phyloP scores from a whole-genome alignment of 768 basidiomycete genomes.

The Lactifluus hygrophoroides region DNA sequence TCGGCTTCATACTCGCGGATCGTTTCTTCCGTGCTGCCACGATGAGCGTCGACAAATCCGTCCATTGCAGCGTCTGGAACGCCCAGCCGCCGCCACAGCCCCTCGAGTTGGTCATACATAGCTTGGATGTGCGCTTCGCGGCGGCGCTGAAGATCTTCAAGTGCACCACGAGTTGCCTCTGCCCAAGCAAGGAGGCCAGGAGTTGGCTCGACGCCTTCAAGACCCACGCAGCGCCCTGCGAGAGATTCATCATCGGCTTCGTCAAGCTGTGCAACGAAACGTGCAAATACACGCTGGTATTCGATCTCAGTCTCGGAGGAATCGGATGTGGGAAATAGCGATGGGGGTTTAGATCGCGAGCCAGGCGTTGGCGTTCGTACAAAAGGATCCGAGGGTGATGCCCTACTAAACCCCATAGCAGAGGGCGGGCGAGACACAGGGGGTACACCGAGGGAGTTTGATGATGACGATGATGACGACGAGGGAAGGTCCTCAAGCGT shows the following conservation, averaged over 20 bases:
- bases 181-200: conserved; percentile 70
- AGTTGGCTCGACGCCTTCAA: conserved; percentile 76
- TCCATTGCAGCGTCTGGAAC: conserved; percentile 77
- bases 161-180: conserved; percentile 41
- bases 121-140: conserved; percentile 83
- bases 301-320: conserved; percentile 4
- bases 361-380: conserved; percentile 31
- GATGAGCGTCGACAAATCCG: conserved; percentile 79
- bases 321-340: conserved; percentile 23
- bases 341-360: conserved; percentile 23
- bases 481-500: conserved; percentile 38
- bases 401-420: conserved; percentile 24
- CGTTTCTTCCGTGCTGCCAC: conserved; percentile 72
- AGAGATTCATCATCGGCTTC: conserved; percentile 21
- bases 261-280: conserved; percentile 16
- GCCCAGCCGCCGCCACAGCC: conserved; percentile 82
- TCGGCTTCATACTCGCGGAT: conserved; percentile 84
- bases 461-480: conserved; percentile 28
- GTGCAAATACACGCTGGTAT: conserved; percentile 19
- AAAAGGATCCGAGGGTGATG: conserved; percentile 12
- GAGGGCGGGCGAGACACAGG: conserved; percentile 28
- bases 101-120: conserved; percentile 90
- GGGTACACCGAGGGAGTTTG: conserved; percentile 22
- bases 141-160: conserved; percentile 64
- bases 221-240: conserved; percentile 33